These are phyloP conservation scores for Ceratocystis smalleyi DNA, from an alignment of 2,329 filamentous ascomycete species.

Conservation along the genomic window DNA sequence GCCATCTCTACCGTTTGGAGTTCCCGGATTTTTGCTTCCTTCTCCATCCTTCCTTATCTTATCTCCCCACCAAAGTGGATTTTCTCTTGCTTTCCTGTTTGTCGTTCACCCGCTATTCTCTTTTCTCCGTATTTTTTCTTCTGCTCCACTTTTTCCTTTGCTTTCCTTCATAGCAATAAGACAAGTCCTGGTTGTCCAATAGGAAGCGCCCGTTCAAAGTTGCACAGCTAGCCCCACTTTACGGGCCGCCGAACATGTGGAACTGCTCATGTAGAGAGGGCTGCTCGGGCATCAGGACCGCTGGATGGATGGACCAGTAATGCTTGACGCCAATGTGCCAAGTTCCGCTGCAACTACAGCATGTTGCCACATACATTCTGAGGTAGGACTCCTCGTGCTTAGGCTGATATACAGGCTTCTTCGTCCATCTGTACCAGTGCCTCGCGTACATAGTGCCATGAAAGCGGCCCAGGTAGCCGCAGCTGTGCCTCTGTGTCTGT, in stretches of 20 bases:
- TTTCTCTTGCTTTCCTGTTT: background rate
- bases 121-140: background rate
- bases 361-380: too few species aligned
- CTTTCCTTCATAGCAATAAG: background rate
- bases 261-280: background rate
- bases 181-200: background rate
- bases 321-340: too few species aligned
- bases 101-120: background rate
- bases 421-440: too few species aligned
- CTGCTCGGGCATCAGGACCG: background rate
- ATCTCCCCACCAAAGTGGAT: conserved; percentile 2
- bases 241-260: background rate
- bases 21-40: conserved; percentile 2
- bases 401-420: too few species aligned
- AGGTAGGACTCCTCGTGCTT: too few species aligned
- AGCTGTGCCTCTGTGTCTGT: background rate
- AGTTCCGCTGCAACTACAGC: too few species aligned
- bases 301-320: background rate
- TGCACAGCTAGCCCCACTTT: background rate
- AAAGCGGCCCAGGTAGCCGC: background rate
- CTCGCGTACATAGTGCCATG: too few species aligned
- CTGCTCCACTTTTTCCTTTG: background rate
- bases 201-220: background rate
- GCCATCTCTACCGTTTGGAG: background rate
- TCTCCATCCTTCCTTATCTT: conserved; percentile 5